A percentile compares a stretch with the other conserved stretches of the same genome.
phyloP scores from a whole-genome alignment of 2,329 filamentous ascomycete genomes.

The Huntiella moniliformis region DNA sequence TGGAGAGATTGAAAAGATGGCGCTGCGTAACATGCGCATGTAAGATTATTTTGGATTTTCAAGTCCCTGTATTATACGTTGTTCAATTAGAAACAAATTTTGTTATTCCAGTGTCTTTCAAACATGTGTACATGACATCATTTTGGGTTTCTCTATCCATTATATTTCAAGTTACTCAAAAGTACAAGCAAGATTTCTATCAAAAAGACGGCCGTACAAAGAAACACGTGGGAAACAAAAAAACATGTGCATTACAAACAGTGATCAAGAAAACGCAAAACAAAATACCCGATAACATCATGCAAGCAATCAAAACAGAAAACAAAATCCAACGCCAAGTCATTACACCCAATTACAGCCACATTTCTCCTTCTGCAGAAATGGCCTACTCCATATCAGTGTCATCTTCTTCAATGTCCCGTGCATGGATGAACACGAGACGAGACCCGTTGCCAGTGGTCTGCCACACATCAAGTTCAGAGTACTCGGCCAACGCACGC shows the following conservation, averaged over 20 bases:
- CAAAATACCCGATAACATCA: no score
- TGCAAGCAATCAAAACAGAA: no score
- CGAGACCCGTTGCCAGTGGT: slow-evolving; percentile 51
- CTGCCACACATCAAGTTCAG: slow-evolving; percentile 74
- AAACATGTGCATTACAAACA: no score
- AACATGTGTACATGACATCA: no score
- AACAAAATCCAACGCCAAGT: no score
- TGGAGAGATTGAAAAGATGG: slow-evolving; percentile 63
- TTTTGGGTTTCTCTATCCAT: no score
- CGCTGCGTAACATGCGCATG: slow-evolving; percentile 30
- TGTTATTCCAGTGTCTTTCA: not conserved
- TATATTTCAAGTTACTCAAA: no score
- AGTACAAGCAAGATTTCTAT: no score
- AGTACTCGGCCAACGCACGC: slow-evolving; percentile 75
- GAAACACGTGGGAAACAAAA: no score
- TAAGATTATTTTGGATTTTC: slow-evolving; percentile 15
- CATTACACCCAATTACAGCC: not conserved
- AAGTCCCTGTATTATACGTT: not conserved
- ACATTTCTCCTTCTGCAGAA: not conserved
- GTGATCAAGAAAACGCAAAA: no score
- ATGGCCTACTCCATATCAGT: slow-evolving; percentile 22
- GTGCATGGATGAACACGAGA: slow-evolving; percentile 49
- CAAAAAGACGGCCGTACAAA: no score
- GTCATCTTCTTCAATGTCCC: slow-evolving; percentile 29
- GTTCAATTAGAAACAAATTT: not conserved